phyloP scores from a whole-genome alignment of 75 land plant genomes.

The Cunninghamia lanceolata region DNA sequence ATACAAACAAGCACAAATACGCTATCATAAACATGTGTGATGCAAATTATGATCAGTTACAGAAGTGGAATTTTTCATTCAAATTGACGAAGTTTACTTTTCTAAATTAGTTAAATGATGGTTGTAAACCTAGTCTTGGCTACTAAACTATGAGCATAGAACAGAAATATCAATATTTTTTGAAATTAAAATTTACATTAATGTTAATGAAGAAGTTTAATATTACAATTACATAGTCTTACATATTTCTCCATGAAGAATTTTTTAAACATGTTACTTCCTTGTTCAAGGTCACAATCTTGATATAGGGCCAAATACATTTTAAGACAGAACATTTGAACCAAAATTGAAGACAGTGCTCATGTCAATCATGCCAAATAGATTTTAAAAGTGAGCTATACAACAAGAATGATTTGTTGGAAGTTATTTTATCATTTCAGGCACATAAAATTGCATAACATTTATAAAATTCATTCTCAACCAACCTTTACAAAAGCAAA shows the following conservation, averaged over 20 bases:
- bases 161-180: background rate
- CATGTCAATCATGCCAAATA: background rate
- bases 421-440: background rate
- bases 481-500: slow-evolving; percentile 92
- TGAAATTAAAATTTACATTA: too few species aligned
- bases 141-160: background rate
- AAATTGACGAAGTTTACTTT: too few species aligned
- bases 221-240: background rate
- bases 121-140: background rate
- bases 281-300: background rate
- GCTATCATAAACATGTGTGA: background rate
- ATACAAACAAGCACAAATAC: background rate
- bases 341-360: background rate
- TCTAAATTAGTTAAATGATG: too few species aligned
- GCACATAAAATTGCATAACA: background rate
- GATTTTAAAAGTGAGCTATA: background rate
- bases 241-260: background rate
- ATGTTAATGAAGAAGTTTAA: background rate
- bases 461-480: background rate
- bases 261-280: background rate
- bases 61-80: background rate
- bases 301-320: background rate
- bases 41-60: background rate
- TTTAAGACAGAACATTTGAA: background rate
- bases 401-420: background rate